A percentile compares a stretch with the other conserved stretches of the same genome.
phyloP scores from a whole-genome alignment of 1,284 basidiomycete genomes.

The Trichosporon sp. region DNA sequence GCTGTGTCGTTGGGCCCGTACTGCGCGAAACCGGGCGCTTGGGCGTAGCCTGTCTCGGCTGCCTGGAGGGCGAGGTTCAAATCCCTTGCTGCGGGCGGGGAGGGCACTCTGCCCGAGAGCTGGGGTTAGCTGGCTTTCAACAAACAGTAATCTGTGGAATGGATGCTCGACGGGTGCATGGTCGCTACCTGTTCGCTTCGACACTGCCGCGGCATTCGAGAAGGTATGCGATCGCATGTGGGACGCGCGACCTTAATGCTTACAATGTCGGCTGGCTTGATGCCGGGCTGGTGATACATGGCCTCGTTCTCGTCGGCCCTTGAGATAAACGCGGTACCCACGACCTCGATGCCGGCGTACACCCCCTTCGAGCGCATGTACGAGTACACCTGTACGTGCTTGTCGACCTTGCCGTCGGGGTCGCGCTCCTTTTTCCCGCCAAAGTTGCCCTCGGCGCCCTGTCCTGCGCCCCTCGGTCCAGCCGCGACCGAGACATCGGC shows the following conservation, averaged over 20 bases:
- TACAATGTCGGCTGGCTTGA: constrained; percentile 23
- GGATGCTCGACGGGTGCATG: no score
- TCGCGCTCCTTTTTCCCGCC: neutral
- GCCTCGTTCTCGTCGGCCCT: constrained; percentile 20
- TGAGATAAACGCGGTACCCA: constrained; percentile 20
- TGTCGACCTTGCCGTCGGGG: constrained; percentile 8
- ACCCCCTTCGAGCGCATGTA: constrained; percentile 23
- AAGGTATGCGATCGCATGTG: no score
- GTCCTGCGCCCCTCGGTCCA: constrained; percentile 20
- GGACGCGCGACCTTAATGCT: neutral
- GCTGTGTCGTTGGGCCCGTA: constrained; percentile 18
- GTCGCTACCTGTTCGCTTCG: neutral
- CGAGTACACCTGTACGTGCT: constrained; percentile 12
- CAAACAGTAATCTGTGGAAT: no score
- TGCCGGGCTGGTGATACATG: constrained; percentile 22
- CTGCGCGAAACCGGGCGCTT: constrained; percentile 8
- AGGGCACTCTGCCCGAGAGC: constrained; percentile 14
- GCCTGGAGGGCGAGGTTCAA: constrained; percentile 16
- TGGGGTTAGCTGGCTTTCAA: neutral
- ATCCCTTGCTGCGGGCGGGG: neutral
- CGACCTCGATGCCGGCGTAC: constrained; percentile 22
- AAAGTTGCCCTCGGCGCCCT: constrained; percentile 20
- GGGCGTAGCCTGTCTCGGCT: constrained; percentile 19
- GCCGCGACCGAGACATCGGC: constrained; percentile 23
- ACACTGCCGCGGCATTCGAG: neutral